Evolutionary conservation across 2,329 filamentous ascomycete genomes (phyloP).

Genomic region (Colletotrichum siamense): DNA sequence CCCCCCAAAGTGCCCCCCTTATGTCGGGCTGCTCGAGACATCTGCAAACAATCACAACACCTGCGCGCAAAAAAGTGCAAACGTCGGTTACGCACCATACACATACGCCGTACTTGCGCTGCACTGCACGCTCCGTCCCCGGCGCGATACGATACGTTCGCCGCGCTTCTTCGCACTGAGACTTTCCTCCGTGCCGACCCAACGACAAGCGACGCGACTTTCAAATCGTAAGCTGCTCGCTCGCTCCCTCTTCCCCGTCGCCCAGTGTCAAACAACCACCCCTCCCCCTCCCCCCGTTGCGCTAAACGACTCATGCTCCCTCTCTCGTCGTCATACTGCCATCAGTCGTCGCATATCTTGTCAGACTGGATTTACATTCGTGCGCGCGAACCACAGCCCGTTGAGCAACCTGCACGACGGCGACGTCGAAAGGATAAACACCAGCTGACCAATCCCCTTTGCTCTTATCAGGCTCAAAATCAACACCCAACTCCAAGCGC

Average conservation of each 20-base stretch:
- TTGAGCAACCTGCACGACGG: background rate
- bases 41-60: conserved; percentile 13
- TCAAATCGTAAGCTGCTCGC: conserved; percentile 6
- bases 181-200: background rate
- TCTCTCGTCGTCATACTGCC: background rate
- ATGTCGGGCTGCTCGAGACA: conserved; percentile 11
- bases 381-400: background rate
- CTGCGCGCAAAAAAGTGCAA: background rate
- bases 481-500: background rate
- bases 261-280: conserved; percentile 9
- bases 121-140: background rate
- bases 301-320: conserved; percentile 9
- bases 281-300: background rate
- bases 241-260: background rate
- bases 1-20: background rate
- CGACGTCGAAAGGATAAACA: background rate
- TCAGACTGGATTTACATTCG: background rate
- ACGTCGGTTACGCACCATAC: background rate
- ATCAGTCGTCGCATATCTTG: background rate
- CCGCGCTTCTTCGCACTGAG: conserved; percentile 1
- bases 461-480: background rate
- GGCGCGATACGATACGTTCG: background rate
- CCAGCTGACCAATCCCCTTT: conserved; percentile 3
- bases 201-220: background rate
- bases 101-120: background rate